Evolutionary conservation across 257 asterid species (phyloP).

Genomic region (Fraxinus pennsylvanica): DNA sequence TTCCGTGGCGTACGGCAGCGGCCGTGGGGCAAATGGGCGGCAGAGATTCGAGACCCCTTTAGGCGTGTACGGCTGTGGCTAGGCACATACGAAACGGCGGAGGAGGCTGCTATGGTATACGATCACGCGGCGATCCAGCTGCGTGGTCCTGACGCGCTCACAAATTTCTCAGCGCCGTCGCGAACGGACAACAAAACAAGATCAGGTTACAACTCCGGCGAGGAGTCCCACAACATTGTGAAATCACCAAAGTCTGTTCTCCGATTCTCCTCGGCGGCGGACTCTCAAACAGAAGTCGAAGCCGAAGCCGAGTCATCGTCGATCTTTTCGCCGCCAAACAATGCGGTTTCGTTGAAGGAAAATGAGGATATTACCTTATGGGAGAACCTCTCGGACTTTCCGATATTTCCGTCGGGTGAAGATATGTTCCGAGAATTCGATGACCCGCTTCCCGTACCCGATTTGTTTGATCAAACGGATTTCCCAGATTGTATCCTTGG

Average conservation of each 20-base stretch:
- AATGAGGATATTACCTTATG: neutral
- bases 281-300: conserved; percentile 32
- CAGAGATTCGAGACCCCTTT: conserved; percentile 82
- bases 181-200: conserved; percentile 4
- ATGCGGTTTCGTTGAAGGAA: conserved; percentile 10
- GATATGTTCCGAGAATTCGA: conserved; percentile 34
- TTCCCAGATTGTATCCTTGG: conserved; percentile 28
- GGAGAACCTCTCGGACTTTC: conserved; percentile 32
- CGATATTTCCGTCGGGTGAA: conserved; percentile 4
- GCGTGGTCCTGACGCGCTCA: conserved; percentile 82
- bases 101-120: conserved; percentile 91
- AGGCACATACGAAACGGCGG: conserved; percentile 84
- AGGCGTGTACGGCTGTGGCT: conserved; percentile 80
- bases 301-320: conserved; percentile 36
- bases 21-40: conserved; percentile 95
- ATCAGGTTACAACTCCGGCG: conserved; percentile 53
- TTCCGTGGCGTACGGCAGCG: conserved; percentile 80
- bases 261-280: conserved; percentile 39
- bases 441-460: conserved; percentile 30
- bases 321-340: conserved; percentile 14
- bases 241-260: conserved; percentile 72
- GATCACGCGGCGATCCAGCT: conserved; percentile 86
- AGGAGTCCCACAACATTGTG: conserved; percentile 41
- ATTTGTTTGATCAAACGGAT: conserved; percentile 35
- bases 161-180: conserved; percentile 53